Evolutionary conservation across 2,329 filamentous ascomycete species (phyloP).

Genomic region (Aaosphaeria arxii): DNA sequence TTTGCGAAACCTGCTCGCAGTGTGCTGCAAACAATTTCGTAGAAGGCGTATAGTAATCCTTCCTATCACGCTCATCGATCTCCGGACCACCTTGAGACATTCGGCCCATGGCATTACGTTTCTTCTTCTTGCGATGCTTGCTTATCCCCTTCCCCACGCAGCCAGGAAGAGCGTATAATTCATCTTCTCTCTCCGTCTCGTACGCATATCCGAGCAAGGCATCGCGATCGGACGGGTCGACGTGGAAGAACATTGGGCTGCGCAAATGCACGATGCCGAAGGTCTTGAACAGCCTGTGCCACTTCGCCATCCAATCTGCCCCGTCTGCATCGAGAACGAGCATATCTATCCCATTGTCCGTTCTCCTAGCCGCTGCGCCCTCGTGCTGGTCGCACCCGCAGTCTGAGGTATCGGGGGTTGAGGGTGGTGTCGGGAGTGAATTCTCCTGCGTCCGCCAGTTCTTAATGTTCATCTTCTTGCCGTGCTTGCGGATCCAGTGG

Average conservation of each 20-base stretch:
- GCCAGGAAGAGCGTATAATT: conserved; percentile 67
- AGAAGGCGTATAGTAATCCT: conserved; percentile 46
- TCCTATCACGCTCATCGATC: conserved; percentile 46
- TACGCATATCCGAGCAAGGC: conserved; percentile 68
- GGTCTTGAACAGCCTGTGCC: conserved; percentile 66
- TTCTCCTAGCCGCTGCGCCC: conserved; percentile 5
- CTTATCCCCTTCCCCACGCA: conserved; percentile 78
- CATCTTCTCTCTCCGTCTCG: conserved; percentile 56
- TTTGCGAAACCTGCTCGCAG: conserved; percentile 38
- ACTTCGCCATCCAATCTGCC: conserved; percentile 65
- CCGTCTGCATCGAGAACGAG: conserved; percentile 66
- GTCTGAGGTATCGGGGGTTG: conserved; percentile 11
- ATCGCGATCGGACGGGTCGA: conserved; percentile 73
- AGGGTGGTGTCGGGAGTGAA: conserved; percentile 20
- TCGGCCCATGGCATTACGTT: conserved; percentile 43
- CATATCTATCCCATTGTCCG: conserved; percentile 18
- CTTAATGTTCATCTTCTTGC: conserved; percentile 57
- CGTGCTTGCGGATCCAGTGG: conserved; percentile 70
- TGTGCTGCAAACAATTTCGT: conserved; percentile 41
- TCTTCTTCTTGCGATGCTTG: conserved; percentile 72
- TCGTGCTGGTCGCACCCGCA: conserved; percentile 5
- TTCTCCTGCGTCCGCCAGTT: conserved; percentile 44
- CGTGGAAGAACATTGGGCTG: conserved; percentile 81
- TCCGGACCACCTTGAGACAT: conserved; percentile 40
- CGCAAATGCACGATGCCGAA: conserved; percentile 70